Percentiles rank a stretch among this genome's conserved stretches.
These are phyloP conservation scores for Solanum hybrid DNA, from an alignment of 305 asterid species.

Conservation along the genomic window DNA sequence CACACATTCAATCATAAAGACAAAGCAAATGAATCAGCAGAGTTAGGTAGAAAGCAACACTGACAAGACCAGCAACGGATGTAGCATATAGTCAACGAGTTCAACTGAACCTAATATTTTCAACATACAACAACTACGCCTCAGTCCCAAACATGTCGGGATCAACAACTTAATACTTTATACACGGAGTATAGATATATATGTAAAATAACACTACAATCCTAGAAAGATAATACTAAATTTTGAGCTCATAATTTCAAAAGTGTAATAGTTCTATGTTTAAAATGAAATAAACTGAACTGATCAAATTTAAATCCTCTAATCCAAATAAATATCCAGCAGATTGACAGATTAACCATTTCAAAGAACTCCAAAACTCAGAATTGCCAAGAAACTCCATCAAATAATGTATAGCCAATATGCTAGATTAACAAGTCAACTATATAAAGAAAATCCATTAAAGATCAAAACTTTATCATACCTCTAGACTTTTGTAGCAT, in stretches of 20 bases:
- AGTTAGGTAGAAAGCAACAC: background rate
- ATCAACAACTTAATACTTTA: background rate
- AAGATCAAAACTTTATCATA: slow-evolving; percentile 21
- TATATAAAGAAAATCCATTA: background rate
- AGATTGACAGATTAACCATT: background rate
- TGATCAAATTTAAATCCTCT: background rate
- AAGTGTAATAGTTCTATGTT: background rate
- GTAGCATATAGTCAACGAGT: background rate
- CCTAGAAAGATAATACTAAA: background rate
- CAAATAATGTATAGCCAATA: background rate
- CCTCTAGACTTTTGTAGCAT: slow-evolving; percentile 18
- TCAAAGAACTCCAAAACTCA: slow-evolving; percentile 8
- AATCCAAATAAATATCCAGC: background rate
- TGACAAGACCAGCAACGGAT: background rate
- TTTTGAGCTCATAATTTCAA: background rate
- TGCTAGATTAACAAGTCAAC: background rate
- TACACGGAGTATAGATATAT: background rate
- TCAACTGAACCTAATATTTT: background rate
- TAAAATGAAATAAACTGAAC: background rate
- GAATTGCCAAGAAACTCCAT: slow-evolving; percentile 1
- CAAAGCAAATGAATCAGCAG: background rate
- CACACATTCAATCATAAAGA: background rate
- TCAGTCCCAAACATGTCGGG: background rate
- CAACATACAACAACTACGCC: background rate
- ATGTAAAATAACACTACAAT: background rate